A percentile compares a stretch with the other conserved stretches of the same genome.
Evolutionary conservation across 1,284 basidiomycete genomes (phyloP).

Genomic region (Austroboletus niveus): DNA sequence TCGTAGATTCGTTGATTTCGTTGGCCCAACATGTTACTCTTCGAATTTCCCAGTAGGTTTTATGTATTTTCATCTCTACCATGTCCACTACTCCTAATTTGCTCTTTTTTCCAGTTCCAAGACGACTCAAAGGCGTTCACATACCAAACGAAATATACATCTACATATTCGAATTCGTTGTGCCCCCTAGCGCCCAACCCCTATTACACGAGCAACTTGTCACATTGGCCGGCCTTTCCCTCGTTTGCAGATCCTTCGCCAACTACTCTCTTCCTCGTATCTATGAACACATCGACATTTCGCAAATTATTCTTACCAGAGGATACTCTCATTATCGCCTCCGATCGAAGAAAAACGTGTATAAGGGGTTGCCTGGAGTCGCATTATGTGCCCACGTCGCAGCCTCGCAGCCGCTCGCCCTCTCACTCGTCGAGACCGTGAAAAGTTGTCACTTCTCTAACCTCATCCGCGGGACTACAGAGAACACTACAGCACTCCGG

Average conservation of each 20-base stretch:
- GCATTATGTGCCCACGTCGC: conserved; percentile 15
- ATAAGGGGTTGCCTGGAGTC: background rate
- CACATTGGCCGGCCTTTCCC: background rate
- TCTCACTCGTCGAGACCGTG: conserved; percentile 11
- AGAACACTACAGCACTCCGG: background rate
- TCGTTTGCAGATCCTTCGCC: conserved; percentile 45
- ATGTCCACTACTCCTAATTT: background rate
- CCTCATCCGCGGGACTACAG: no score
- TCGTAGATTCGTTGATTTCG: no score
- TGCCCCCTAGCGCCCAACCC: background rate
- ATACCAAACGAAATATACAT: conserved; percentile 39
- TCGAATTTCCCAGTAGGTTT: background rate
- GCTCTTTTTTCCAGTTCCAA: conserved; percentile 14
- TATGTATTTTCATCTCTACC: background rate
- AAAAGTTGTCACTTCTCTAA: no score
- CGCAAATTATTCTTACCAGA: conserved; percentile 3
- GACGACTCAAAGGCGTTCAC: conserved; percentile 5
- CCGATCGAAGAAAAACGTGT: background rate
- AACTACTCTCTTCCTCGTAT: conserved; percentile 36
- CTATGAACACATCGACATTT: conserved; percentile 34
- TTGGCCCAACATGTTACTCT: background rate
- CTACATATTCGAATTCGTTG: conserved; percentile 34
- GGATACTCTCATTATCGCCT: no score
- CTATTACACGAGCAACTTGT: conserved; percentile 8
- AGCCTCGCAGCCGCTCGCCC: conserved; percentile 14